Percentiles rank a stretch among this genome's conserved stretches.
Conservation (phyloP, 1,284 basidiomycete genomes). For the Xerocomus amazonicus region DNA sequence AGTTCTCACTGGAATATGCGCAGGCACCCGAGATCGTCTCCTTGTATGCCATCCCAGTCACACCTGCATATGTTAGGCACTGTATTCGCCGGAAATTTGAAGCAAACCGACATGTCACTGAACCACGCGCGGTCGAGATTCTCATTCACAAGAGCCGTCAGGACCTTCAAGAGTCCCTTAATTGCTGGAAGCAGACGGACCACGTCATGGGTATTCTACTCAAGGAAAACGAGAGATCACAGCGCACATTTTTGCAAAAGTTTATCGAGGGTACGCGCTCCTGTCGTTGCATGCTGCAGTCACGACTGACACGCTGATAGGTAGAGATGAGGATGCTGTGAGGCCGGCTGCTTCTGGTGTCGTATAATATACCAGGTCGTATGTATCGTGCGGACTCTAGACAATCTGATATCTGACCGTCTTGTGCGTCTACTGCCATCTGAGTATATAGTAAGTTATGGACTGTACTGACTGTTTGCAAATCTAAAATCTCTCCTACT, state of each 20-base stretch:
- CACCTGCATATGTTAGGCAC: conserved; percentile 78
- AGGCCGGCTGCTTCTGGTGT: conserved; percentile 50
- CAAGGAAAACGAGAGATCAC: conserved; percentile 45
- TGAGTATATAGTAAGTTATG: neutral
- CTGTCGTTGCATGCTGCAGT: neutral
- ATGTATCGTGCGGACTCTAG: conserved; percentile 3
- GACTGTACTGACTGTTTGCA: neutral
- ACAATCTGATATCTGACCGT: conserved; percentile 11
- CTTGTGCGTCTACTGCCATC: neutral
- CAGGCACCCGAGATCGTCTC: conserved; percentile 89
- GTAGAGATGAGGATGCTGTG: conserved; percentile 53
- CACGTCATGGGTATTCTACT: conserved; percentile 70
- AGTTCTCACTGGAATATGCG: conserved; percentile 10
- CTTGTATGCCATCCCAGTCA: conserved; percentile 82
- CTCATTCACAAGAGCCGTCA: conserved; percentile 83
- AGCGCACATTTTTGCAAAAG: conserved; percentile 76
- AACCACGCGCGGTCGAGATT: conserved; percentile 83
- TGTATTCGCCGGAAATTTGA: conserved; percentile 89
- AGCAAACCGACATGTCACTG: conserved; percentile 78
- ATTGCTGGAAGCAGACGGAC: conserved; percentile 87
- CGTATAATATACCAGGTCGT: conserved; percentile 16
- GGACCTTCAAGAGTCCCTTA: conserved; percentile 95
- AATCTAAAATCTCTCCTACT: neutral
- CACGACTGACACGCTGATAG: conserved; percentile 28
- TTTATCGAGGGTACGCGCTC: conserved; percentile 72